Percentiles rank a stretch among this genome's conserved stretches.
phyloP scores from a whole-genome alignment of 176 grass and related monocot genomes.

The Avena sativa region DNA sequence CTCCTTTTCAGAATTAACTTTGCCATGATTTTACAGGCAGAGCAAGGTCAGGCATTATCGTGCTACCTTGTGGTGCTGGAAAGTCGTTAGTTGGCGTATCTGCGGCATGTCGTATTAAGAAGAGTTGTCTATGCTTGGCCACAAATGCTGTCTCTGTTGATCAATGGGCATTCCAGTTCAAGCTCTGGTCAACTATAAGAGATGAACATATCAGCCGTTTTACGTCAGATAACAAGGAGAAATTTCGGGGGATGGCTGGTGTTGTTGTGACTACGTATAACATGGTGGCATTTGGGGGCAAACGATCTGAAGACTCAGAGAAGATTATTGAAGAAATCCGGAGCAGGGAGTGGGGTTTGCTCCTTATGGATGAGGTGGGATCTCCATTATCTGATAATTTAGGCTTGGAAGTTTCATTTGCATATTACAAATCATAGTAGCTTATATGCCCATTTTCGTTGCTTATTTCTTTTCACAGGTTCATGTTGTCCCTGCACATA shows the following conservation, averaged over 20 bases:
- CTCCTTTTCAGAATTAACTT: conserved; percentile 21
- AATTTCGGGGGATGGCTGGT: conserved; percentile 83
- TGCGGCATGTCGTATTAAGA: conserved; percentile 92
- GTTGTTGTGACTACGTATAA: conserved; percentile 98
- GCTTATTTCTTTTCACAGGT: conserved; percentile 64
- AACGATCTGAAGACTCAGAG: conserved; percentile 93
- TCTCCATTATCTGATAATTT: conserved; percentile 6
- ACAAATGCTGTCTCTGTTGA: conserved; percentile 98
- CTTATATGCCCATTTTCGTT: background rate
- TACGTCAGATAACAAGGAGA: conserved; percentile 97
- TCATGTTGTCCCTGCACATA: conserved; percentile 97
- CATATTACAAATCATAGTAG: background rate
- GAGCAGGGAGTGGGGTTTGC: conserved; percentile 92
- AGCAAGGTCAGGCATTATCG: conserved; percentile 96
- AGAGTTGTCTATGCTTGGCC: conserved; percentile 92
- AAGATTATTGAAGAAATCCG: conserved; percentile 99
- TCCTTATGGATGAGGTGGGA: conserved; percentile 97
- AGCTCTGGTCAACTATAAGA: conserved; percentile 98
- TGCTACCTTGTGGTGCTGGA: conserved; percentile 96
- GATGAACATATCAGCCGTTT: conserved; percentile 94
- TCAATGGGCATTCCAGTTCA: conserved; percentile 99
- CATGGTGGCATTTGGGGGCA: conserved; percentile 96
- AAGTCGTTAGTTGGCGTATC: conserved; percentile 97
- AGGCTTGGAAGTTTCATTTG: background rate
- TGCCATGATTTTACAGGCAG: conserved; percentile 55